These are phyloP conservation scores for Panaeolus papilionaceus DNA, from an alignment of 768 basidiomycete genomes.

Conservation along the genomic window DNA sequence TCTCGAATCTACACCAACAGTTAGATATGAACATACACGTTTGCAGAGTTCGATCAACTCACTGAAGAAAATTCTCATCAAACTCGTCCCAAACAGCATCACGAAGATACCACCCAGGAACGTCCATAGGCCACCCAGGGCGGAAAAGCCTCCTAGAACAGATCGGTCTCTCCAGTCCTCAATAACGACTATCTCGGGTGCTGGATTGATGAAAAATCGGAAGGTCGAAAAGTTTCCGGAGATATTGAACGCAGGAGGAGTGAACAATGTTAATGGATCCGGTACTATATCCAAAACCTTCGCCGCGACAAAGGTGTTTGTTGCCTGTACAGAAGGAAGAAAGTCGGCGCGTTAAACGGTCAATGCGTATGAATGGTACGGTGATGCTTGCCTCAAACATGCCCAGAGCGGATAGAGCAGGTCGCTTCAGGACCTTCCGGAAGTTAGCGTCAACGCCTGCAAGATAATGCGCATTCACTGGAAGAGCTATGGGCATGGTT, in stretches of 20 bases:
- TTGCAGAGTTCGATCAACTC: neutral
- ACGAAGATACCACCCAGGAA: constrained; percentile 17
- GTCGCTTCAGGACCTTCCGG: neutral
- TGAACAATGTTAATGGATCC: neutral
- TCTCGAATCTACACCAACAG: neutral
- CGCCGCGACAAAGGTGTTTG: neutral
- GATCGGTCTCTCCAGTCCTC: constrained; percentile 9
- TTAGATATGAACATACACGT: too few species aligned
- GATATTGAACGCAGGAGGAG: neutral
- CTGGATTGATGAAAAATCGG: neutral
- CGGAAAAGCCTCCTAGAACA: constrained; percentile 14
- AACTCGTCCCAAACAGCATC: constrained; percentile 11
- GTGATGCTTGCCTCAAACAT: neutral
- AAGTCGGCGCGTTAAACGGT: neutral
- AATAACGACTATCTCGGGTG: neutral
- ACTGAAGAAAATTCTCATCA: constrained; percentile 14
- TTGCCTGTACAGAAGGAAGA: neutral
- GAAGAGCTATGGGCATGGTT: neutral
- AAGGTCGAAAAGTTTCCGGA: neutral
- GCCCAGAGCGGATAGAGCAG: neutral
- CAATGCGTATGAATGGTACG: too few species aligned
- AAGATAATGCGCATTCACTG: neutral
- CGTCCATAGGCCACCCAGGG: constrained; percentile 17
- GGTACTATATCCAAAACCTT: neutral
- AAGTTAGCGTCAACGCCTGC: neutral